These are phyloP conservation scores for Rubia yunnanensis DNA, from an alignment of 257 asterid genomes.

Conservation along the genomic window DNA sequence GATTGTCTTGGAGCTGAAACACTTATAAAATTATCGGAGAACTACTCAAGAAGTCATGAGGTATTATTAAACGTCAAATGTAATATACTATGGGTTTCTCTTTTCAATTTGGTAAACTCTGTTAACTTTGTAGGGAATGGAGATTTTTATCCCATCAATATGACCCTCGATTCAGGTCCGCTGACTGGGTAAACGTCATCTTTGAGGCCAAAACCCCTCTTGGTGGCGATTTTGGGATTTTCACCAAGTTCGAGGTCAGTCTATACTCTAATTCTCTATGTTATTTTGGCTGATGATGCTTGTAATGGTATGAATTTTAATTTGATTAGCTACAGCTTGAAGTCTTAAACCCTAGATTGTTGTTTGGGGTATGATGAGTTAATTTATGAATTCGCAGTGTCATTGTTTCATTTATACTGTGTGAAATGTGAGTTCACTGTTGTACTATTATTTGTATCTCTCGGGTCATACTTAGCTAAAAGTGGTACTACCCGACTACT, in stretches of 20 bases:
- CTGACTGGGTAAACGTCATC: slow-evolving; percentile 79
- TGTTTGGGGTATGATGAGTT: not conserved
- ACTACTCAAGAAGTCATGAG: slow-evolving; percentile 71
- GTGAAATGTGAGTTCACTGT: not conserved
- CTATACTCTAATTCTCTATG: slow-evolving; percentile 2
- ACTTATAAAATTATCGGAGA: slow-evolving; percentile 66
- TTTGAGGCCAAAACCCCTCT: slow-evolving; percentile 56
- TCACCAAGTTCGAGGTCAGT: slow-evolving; percentile 68
- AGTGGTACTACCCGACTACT: slow-evolving; percentile 34
- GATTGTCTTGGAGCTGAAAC: slow-evolving; percentile 95
- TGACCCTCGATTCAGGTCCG: slow-evolving; percentile 81
- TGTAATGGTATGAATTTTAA: not conserved
- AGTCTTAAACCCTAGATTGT: not conserved
- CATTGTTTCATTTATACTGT: no score
- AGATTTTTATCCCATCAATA: slow-evolving; percentile 60
- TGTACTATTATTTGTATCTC: no score
- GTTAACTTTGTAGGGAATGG: slow-evolving; percentile 55
- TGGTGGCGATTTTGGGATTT: slow-evolving; percentile 65
- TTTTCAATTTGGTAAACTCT: not conserved
- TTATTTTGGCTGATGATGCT: not conserved
- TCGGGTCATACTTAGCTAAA: no score
- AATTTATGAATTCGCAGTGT: not conserved
- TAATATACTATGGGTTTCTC: not conserved
- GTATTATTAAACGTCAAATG: slow-evolving; percentile 20
- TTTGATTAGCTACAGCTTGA: not conserved